Conservation (phyloP, 495 filamentous ascomycete genomes). For the Mycothermus thermophilus region DNA sequence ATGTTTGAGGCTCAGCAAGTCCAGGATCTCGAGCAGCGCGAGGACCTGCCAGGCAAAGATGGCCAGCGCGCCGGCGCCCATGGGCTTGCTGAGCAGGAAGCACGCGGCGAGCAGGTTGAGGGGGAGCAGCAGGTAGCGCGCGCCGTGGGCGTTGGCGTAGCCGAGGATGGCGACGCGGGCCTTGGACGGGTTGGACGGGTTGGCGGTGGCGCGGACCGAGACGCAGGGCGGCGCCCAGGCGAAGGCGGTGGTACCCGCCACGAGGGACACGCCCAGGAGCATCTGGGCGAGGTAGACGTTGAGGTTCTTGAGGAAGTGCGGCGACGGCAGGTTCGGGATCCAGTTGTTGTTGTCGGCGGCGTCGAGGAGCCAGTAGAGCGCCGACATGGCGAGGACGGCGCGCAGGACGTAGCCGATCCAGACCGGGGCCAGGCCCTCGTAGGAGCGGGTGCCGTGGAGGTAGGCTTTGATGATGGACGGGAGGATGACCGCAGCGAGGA, state of each 20-base stretch:
- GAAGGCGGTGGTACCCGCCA: constrained; percentile 53
- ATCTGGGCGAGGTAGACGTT: constrained; percentile 63
- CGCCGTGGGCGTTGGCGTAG: constrained; percentile 83
- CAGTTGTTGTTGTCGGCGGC: constrained; percentile 82
- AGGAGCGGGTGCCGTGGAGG: constrained; percentile 62
- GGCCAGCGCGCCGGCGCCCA: constrained; percentile 75
- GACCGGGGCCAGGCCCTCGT: constrained; percentile 65
- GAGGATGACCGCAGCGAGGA: constrained; percentile 55
- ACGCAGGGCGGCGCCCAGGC: constrained; percentile 64
- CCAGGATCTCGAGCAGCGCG: constrained; percentile 74
- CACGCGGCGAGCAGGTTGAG: constrained; percentile 61
- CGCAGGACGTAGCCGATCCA: constrained; percentile 79
- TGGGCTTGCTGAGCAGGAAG: constrained; percentile 79
- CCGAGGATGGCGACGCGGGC: constrained; percentile 67
- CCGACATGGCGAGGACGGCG: constrained; percentile 56
- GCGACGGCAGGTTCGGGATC: constrained; percentile 49
- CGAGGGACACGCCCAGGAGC: constrained; percentile 58
- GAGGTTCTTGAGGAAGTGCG: constrained; percentile 50
- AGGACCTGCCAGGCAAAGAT: constrained; percentile 75
- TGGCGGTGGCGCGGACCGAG: constrained; percentile 35
- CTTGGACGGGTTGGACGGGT: constrained; percentile 24
- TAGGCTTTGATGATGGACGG: constrained; percentile 68
- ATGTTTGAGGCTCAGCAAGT: constrained; percentile 59
- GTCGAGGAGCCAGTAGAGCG: constrained; percentile 80
- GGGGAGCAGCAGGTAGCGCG: constrained; percentile 76